Percentiles rank a stretch among this genome's conserved stretches.
Conservation (phyloP, 73 alveolate genomes). For the Paraurostyla sp. region DNA sequence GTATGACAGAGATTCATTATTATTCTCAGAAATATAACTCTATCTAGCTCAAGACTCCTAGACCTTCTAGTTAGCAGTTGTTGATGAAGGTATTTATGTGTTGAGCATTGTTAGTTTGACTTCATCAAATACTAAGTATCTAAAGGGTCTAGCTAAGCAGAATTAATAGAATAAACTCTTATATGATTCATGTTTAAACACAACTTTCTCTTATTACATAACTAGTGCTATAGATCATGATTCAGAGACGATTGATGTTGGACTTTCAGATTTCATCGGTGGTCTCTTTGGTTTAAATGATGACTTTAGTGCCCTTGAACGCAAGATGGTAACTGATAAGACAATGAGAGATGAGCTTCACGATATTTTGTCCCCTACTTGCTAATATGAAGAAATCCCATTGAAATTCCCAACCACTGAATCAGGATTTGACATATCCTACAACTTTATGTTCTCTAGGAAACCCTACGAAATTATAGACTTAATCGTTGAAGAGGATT, state of each 20-base stretch:
- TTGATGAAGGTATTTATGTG: conserved; percentile 28
- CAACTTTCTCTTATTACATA: neutral
- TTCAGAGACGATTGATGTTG: neutral
- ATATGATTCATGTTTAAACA: neutral
- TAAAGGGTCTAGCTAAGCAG: neutral
- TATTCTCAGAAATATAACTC: neutral
- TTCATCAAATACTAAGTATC: neutral
- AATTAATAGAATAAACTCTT: neutral
- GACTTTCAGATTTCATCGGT: neutral
- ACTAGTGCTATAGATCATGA: conserved; percentile 15
- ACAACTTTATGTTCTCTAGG: neutral
- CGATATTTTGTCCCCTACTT: neutral
- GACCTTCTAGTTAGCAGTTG: neutral
- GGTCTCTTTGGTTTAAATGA: neutral
- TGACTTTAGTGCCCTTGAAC: neutral
- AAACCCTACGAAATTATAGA: neutral
- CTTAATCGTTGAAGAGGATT: neutral
- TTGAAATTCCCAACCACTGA: neutral
- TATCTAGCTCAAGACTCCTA: neutral
- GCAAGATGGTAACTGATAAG: neutral
- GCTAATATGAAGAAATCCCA: conserved; percentile 19
- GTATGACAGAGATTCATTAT: neutral
- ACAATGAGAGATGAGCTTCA: neutral
- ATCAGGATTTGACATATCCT: conserved; percentile 20
- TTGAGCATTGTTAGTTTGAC: neutral